These are phyloP conservation scores for Stylonectria norvegica DNA, from an alignment of 2,329 filamentous ascomycete genomes.

Conservation along the genomic window DNA sequence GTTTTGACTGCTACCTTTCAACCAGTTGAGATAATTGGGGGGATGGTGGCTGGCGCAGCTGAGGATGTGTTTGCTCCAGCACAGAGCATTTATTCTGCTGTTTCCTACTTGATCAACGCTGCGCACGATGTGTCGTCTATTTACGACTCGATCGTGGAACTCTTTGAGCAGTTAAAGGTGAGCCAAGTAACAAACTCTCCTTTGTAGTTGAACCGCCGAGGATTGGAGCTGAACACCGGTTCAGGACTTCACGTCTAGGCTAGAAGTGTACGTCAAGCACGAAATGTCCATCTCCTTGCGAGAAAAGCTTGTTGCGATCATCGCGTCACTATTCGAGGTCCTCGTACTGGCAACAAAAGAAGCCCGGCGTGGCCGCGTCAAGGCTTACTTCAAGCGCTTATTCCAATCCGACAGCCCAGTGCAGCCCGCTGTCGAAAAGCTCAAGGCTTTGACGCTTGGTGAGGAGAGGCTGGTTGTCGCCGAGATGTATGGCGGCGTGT, in stretches of 20 bases:
- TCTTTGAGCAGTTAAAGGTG: constrained; percentile 41
- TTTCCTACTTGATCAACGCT: constrained; percentile 41
- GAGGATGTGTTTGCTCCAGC: constrained; percentile 40
- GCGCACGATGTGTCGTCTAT: constrained; percentile 42
- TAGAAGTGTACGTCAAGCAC: constrained; percentile 40
- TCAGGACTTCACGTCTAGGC: constrained; percentile 40
- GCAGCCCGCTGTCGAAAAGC: constrained; percentile 36
- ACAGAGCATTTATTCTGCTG: constrained; percentile 41
- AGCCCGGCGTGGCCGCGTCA: constrained; percentile 39
- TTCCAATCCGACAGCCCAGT: constrained; percentile 40
- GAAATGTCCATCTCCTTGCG: constrained; percentile 36
- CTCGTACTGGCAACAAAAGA: constrained; percentile 42
- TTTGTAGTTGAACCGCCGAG: background rate
- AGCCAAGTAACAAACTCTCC: constrained; percentile 1
- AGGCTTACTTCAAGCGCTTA: constrained; percentile 39
- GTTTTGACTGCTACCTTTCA: constrained; percentile 30
- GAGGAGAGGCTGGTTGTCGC: constrained; percentile 44
- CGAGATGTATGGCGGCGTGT: constrained; percentile 40
- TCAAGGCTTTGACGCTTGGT: constrained; percentile 39
- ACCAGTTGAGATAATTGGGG: constrained; percentile 40
- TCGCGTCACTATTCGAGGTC: constrained; percentile 44
- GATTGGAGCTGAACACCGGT: constrained; percentile 3
- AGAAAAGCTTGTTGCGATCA: constrained; percentile 39
- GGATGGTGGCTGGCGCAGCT: constrained; percentile 35
- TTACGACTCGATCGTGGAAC: constrained; percentile 44